Evolutionary conservation across 2,329 filamentous ascomycete genomes (phyloP), one percentile per base, ranked within the genome.

Genomic region (Fusarium tjaetaba): DNA sequence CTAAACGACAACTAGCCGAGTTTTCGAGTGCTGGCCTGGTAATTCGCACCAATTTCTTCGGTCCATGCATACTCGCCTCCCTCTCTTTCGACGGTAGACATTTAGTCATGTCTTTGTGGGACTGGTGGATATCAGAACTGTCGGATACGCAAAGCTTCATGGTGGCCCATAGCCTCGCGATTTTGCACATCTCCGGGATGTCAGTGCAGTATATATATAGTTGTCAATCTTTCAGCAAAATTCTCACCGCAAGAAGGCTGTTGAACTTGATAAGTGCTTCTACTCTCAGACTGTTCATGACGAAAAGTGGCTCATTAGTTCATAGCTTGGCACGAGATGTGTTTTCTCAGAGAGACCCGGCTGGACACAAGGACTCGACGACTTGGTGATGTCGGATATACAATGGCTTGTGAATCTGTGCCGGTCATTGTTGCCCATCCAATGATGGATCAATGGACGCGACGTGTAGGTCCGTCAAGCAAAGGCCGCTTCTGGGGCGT

Each of bases 181-280:
- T n/a, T 41, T 55, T 28, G 34, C 15, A 16, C 5, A 10, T 4
- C 14, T 9, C 20, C 11, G 4, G 14, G 14, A 28, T 26, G 6
- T 5, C n/a, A 52, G 18, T 22, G 5, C 16, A 26, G n/a, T 39
- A 22, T 36, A 5, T 22, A 14, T 53, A 5, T 7, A 39, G 6
- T 8, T 18, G 4, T 22, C 34, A 18, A 7, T 28, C 4, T 22
- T 2, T 22, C 0, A 39, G 22, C 9, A 4, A 8, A 18, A 6
- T 4, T 10, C 3, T 11, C 14, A 5, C 4, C 13, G 15, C 11
- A 39, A 16, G 11, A 28, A 38, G 18, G 14, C 9, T 11, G 16
- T 22, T 36, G 49, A 36, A 22, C n/a, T 11, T 2, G 49, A 20
- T 9, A 22, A 15, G 18, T 26, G 16, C 13, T 36, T 20, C 20